Evolutionary conservation across 2,329 filamentous ascomycete genomes (phyloP), one percentile per base, ranked within the genome.

Genomic region (Sporothrix protearum): DNA sequence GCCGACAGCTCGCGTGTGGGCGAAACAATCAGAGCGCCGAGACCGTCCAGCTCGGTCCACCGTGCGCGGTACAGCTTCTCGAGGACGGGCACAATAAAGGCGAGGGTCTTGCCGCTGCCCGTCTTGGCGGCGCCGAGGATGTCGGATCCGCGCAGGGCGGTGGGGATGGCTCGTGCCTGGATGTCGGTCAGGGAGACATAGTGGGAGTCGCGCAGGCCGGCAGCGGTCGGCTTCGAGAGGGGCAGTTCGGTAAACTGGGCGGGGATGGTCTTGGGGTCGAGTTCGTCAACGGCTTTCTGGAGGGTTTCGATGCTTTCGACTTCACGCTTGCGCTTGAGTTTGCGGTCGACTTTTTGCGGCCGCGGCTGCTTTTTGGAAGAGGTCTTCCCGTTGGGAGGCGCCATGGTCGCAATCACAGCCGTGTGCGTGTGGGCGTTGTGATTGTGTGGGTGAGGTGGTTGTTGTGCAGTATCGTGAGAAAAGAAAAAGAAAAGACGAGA

Each of bases 41-140:
- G 85, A 0, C 96, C 96, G 81, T 99, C 96, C 76, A 90, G 87
- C 77, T 97, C 92, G 19, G 96, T 92, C 90, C 94, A 97, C 85
- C 91, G 92, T 71, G 90, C 88, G 68, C 94, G 90, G 80, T 97
- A 96, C 2, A 99, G 86, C 77, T 95, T 96, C 81, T 99, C 96
- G 67, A 99, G 87, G 0, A 98, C 91, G 0, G 96, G 96, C 2
- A 98, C 84, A 8, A 99, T 83, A 79, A 99, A 99, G 0, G 96
- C 93, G 30, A 99, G 82, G 0, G 96, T 99, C 85, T 99, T 99
- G 79, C 96, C 96, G 28, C 93, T 96, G 57, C 94, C 94, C 2
- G 94, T 97, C 85, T 98, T 97, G 53, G 96, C 96, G 5, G 96
- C 96, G 55, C 94, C 96, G 53, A 99, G 89, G 53, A 99, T 92